Evolutionary conservation across 345 rosid genomes (phyloP).

Genomic region (Populus simonii): DNA sequence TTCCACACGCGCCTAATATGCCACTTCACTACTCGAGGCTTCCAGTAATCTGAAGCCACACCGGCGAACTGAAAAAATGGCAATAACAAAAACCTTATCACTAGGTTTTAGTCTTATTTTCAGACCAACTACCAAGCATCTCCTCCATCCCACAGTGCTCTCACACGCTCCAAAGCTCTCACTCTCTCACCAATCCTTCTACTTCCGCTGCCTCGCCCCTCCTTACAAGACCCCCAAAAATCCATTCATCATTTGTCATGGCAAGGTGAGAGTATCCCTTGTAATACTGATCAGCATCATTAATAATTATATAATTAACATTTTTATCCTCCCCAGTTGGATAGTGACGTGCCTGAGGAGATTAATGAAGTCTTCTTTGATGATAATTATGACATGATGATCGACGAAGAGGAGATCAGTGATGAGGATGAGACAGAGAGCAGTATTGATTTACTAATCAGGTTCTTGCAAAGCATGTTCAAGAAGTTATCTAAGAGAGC

Average conservation of each 20-base stretch:
- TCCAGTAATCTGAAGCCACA: neutral
- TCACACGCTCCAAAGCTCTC: constrained; percentile 4
- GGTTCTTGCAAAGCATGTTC: constrained; percentile 60
- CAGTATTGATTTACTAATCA: constrained; percentile 63
- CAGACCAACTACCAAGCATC: constrained; percentile 2
- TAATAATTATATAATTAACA: too few relatives aligned
- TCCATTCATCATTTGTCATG: constrained; percentile 7
- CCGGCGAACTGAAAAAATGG: neutral
- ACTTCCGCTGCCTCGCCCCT: neutral
- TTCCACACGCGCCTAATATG: too few relatives aligned
- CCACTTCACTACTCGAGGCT: neutral
- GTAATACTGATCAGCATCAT: neutral
- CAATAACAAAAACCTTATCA: neutral
- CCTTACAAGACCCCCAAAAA: neutral
- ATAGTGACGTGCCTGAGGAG: constrained; percentile 38
- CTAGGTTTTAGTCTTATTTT: neutral
- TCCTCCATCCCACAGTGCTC: neutral
- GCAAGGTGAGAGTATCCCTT: constrained; percentile 11
- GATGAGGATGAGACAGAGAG: constrained; percentile 60
- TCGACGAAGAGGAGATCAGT: constrained; percentile 42
- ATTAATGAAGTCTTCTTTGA: constrained; percentile 43
- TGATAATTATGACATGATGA: constrained; percentile 21
- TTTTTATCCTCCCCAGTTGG: constrained; percentile 26
- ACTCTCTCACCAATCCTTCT: neutral
- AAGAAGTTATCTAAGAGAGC: constrained; percentile 63